Conservation (phyloP, 164 flowering plant species). For the Litsea cubeba region DNA sequence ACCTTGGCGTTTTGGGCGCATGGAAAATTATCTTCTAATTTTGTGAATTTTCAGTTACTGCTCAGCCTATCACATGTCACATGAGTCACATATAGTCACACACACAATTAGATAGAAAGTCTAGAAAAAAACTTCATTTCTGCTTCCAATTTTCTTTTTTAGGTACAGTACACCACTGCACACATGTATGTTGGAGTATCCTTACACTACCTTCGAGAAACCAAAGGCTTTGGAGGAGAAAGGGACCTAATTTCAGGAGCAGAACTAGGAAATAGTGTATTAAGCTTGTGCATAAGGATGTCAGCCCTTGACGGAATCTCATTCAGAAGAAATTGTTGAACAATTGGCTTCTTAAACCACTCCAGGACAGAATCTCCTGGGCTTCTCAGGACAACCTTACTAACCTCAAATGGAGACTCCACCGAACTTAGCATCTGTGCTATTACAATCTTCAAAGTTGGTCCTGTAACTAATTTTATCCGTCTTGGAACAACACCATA, state of each 20-base stretch:
- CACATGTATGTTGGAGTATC: neutral
- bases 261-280: conserved; percentile 80
- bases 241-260: conserved; percentile 87
- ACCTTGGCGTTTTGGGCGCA: neutral
- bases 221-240: conserved; percentile 75
- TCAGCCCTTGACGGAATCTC: conserved; percentile 92
- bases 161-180: neutral
- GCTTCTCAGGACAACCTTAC: conserved; percentile 90
- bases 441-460: conserved; percentile 85
- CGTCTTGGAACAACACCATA: conserved; percentile 93
- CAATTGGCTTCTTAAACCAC: conserved; percentile 98
- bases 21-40: neutral
- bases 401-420: conserved; percentile 97
- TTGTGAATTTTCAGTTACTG: neutral
- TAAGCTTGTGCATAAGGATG: conserved; percentile 91
- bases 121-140: neutral
- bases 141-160: neutral
- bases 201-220: conserved; percentile 31
- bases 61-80: neutral
- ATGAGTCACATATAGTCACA: neutral
- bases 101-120: neutral
- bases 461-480: conserved; percentile 90
- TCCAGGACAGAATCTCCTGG: conserved; percentile 91
- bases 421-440: conserved; percentile 84
- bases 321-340: conserved; percentile 90